A percentile compares a stretch with the other conserved stretches of the same genome.
Evolutionary conservation across 2,329 filamentous ascomycete genomes (phyloP).

Genomic region (Chaetomiaceae sp.): DNA sequence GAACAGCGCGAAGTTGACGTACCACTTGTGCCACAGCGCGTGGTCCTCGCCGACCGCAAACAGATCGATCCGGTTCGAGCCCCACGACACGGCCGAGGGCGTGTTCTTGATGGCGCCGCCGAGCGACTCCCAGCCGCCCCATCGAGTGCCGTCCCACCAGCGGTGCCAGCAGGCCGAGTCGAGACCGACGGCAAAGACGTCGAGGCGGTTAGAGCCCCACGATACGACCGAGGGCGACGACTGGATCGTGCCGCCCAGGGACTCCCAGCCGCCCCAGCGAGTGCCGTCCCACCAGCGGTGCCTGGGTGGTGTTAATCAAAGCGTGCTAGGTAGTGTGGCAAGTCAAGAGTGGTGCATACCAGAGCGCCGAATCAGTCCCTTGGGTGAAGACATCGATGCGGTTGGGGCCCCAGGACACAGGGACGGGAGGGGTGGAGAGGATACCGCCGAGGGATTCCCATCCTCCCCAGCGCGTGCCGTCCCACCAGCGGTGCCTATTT

Average conservation of each 20-base stretch:
- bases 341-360: neutral
- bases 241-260: conserved; percentile 7
- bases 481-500: conserved; percentile 6
- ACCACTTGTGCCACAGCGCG: conserved; percentile 12
- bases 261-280: conserved; percentile 14
- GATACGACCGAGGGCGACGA: conserved; percentile 8
- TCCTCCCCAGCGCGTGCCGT: conserved; percentile 5
- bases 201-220: conserved; percentile 2
- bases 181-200: conserved; percentile 1
- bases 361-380: conserved; percentile 11
- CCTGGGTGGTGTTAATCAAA: neutral
- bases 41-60: conserved; percentile 12
- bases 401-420: conserved; percentile 13
- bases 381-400: conserved; percentile 15
- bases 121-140: conserved; percentile 15
- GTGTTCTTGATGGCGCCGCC: conserved; percentile 5
- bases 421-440: neutral
- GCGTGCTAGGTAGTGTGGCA: neutral
- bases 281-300: conserved; percentile 13
- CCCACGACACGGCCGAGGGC: conserved; percentile 11
- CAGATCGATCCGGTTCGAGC: conserved; percentile 11
- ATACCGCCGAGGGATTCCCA: conserved; percentile 15
- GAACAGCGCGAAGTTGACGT: too few species aligned
- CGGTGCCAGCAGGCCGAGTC: neutral
- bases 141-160: conserved; percentile 6